Percentiles rank a stretch among this genome's conserved stretches.
Evolutionary conservation across 805 yeast species (phyloP).

Genomic region (Spathaspora boniae): DNA sequence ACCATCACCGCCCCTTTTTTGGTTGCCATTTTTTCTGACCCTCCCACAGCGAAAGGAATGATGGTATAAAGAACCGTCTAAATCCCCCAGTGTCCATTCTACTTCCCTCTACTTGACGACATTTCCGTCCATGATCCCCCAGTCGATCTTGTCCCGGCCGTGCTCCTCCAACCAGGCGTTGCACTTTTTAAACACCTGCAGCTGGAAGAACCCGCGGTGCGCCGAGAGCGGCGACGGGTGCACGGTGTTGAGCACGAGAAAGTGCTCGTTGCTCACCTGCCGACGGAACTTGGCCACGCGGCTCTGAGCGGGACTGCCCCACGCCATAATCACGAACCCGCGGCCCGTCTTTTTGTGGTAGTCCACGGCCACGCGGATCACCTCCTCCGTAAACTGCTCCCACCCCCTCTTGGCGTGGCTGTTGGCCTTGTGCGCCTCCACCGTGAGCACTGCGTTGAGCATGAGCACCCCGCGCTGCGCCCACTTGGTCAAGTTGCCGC

Average conservation of each 20-base stretch:
- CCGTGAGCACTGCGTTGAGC: slow-evolving; percentile 86
- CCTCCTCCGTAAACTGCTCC: slow-evolving; percentile 83
- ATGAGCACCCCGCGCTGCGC: slow-evolving; percentile 82
- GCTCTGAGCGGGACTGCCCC: slow-evolving; percentile 76
- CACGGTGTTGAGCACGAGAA: slow-evolving; percentile 63
- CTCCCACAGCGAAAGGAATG: slow-evolving; percentile 34
- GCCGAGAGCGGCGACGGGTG: slow-evolving; percentile 98
- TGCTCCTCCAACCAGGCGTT: slow-evolving; percentile 70
- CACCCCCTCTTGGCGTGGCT: slow-evolving; percentile 90
- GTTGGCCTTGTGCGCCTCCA: slow-evolving; percentile 88
- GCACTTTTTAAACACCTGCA: slow-evolving; percentile 67
- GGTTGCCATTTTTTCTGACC: slow-evolving; percentile 9
- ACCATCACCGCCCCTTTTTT: not conserved
- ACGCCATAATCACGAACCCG: slow-evolving; percentile 72
- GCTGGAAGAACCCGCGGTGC: slow-evolving; percentile 73
- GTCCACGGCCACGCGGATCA: slow-evolving; percentile 50
- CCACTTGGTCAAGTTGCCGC: slow-evolving; percentile 79
- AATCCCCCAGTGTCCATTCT: too few species aligned
- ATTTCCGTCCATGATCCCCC: slow-evolving; percentile 46
- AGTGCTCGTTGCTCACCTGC: slow-evolving; percentile 18
- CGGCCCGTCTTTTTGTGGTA: slow-evolving; percentile 39
- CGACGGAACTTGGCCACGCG: slow-evolving; percentile 43
- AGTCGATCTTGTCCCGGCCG: slow-evolving; percentile 53
- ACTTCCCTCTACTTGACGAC: slow-evolving; percentile 17
- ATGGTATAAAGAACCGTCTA: too few species aligned